Conservation (phyloP, 352 stramenopile species). For the Pythium monospermum region DNA sequence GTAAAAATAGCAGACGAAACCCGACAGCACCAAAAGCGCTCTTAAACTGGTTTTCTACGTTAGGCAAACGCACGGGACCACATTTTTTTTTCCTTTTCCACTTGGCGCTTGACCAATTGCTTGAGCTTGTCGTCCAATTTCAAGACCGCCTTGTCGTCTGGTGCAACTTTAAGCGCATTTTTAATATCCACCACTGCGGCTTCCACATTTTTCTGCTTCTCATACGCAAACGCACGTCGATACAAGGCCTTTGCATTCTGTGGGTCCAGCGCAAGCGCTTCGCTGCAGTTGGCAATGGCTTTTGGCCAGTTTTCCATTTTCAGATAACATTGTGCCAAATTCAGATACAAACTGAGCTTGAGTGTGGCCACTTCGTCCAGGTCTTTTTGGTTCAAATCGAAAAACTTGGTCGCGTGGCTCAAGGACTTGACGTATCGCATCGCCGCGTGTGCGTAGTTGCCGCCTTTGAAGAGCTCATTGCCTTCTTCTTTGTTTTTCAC, state of each 20-base stretch:
- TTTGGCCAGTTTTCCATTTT: conserved; percentile 90
- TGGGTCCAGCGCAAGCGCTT: conserved; percentile 69
- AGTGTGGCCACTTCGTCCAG: conserved; percentile 84
- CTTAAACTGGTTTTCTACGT: conserved; percentile 2
- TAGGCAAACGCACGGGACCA: conserved; percentile 82
- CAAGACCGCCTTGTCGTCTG: conserved; percentile 73
- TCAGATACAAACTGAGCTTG: conserved; percentile 90
- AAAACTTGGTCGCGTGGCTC: conserved; percentile 90
- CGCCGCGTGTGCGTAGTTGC: conserved; percentile 86
- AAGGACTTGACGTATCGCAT: conserved; percentile 90
- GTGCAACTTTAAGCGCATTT: conserved; percentile 40
- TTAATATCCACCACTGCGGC: conserved; percentile 59
- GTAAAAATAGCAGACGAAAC: too few species aligned
- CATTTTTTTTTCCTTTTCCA: conserved; percentile 91
- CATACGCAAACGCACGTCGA: conserved; percentile 75
- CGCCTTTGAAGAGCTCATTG: conserved; percentile 91
- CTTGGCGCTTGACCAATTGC: conserved; percentile 57
- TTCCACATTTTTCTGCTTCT: conserved; percentile 86
- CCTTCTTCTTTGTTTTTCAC: conserved; percentile 95
- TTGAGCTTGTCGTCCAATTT: conserved; percentile 75
- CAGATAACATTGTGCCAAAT: conserved; percentile 91
- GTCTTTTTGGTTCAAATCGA: conserved; percentile 81
- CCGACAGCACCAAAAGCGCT: too few species aligned
- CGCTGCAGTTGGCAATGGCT: conserved; percentile 80
- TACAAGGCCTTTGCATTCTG: conserved; percentile 86